Evolutionary conservation across 2,329 filamentous ascomycete genomes (phyloP).

Genomic region (Achaetomium macrosporum): DNA sequence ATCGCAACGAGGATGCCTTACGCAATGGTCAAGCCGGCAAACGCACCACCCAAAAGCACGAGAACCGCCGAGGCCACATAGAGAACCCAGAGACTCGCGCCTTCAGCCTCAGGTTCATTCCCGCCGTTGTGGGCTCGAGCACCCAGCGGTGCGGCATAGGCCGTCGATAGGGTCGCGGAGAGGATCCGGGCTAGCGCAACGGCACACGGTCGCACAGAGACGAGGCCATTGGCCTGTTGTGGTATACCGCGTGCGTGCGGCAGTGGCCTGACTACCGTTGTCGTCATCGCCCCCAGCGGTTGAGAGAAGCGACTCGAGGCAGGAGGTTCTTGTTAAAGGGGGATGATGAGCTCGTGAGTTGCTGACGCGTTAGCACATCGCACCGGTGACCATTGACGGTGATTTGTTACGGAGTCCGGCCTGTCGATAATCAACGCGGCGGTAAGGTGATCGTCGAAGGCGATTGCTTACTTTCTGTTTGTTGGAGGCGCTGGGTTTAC

Average conservation of each 20-base stretch:
- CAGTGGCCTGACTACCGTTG: conserved; percentile 8
- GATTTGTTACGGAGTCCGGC: too few species aligned
- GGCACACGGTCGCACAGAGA: conserved; percentile 21
- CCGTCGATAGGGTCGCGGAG: conserved; percentile 44
- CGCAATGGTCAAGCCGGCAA: conserved; percentile 90
- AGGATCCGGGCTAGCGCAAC: conserved; percentile 48
- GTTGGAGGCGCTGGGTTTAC: too few species aligned
- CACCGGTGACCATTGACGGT: too few species aligned
- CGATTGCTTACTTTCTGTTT: too few species aligned
- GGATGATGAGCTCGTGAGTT: too few species aligned
- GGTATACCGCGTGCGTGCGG: conserved; percentile 12
- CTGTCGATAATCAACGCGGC: too few species aligned
- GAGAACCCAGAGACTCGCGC: conserved; percentile 72
- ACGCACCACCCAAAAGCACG: conserved; percentile 83
- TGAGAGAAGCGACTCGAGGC: not conserved
- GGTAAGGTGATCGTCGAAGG: too few species aligned
- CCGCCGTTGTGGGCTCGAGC: conserved; percentile 33
- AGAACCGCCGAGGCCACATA: conserved; percentile 71
- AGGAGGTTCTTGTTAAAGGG: not conserved
- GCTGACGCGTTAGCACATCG: too few species aligned
- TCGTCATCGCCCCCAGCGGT: conserved; percentile 10
- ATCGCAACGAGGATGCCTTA: conserved; percentile 36
- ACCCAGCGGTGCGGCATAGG: conserved; percentile 42
- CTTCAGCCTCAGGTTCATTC: conserved; percentile 47
- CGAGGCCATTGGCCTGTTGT: conserved; percentile 22